A percentile compares a stretch with the other conserved stretches of the same genome.
These are phyloP conservation scores for Tolypocladium endophyticum DNA, from an alignment of 2,329 filamentous ascomycete genomes.

Conservation along the genomic window DNA sequence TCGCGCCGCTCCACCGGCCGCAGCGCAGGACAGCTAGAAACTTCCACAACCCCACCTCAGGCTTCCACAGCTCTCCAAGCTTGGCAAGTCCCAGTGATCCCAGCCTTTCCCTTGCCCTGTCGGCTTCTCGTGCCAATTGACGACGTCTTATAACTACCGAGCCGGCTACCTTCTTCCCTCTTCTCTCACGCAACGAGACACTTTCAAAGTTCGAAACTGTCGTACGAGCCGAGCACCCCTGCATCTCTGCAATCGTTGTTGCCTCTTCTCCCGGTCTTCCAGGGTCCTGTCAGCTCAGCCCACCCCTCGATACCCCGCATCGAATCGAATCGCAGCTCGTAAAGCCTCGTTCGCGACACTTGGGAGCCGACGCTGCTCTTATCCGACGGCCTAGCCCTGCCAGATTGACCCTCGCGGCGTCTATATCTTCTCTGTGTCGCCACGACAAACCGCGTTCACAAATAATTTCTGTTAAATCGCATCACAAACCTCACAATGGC, in stretches of 20 bases:
- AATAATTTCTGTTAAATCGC: not conserved
- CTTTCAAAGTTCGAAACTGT: not conserved
- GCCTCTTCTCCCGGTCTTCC: not conserved
- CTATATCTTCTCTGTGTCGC: not conserved
- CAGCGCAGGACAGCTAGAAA: conserved; percentile 8
- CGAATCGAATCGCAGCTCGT: not conserved
- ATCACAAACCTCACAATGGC: conserved; percentile 22
- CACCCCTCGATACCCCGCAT: not conserved
- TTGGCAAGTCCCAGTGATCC: not conserved
- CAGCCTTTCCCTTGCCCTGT: not conserved
- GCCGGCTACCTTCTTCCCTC: not conserved
- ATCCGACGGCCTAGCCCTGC: not conserved
- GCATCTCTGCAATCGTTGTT: not conserved
- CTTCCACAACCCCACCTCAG: conserved; percentile 8
- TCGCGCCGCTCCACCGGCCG: not conserved
- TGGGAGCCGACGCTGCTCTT: not conserved
- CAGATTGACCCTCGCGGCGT: not conserved
- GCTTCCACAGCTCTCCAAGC: not conserved
- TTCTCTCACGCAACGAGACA: not conserved
- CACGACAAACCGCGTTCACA: not conserved
- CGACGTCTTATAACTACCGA: not conserved
- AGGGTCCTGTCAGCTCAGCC: not conserved
- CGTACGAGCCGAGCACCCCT: not conserved
- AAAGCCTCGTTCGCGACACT: not conserved
- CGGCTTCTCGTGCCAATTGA: not conserved